Base-by-base conservation (phyloP, 179 eudicot species). In the Gypsophila paniculata region DNA sequence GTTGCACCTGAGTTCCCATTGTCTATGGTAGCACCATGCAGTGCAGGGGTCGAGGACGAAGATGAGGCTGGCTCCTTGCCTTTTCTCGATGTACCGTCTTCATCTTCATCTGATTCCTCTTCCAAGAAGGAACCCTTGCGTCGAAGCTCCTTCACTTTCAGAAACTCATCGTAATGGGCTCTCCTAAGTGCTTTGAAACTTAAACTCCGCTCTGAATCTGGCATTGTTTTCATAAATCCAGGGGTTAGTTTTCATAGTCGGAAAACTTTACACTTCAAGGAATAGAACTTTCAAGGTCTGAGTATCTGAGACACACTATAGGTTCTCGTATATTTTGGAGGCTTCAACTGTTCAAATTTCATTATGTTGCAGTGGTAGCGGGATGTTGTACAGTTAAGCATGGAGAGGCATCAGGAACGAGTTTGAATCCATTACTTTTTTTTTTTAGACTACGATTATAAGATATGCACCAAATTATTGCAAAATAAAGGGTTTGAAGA, bases 91-190 rank as follows among this genome's bases (percentile, higher is more conserved):
- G 17, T 69, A 71, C 8, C 63, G 63, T 77, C 55, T 72, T 77
- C 84, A 48, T 78, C 89, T 63, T 85, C 87, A 4, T 85, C 86
- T 13, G 82, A 77, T 42, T 42, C 86, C 51, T 83, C 85, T 74
- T 87, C 92, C 17, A 75, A 22, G 17, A 75, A 44, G 46, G 96
- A 86, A 34, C 87, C 90, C 73, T 83, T 82, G 60, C 84, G 77
- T 61, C 79, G 84, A 39, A 86, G 82, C 76, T 91, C 96, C 85
- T 80, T 89, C 80, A 93, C 89, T 84, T 91, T 89, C 49, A 59
- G 80, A 72, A 80, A 93, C 80, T 91, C 98, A 15, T 93, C 90
- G 62, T 93, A 93, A 69, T 93, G 98, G 39, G 83, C 91, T 76
- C 87, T 85, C 74, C 98, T 84, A 17, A 79, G 91, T 78, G 91